Conservation (phyloP, 2,329 filamentous ascomycete genomes). For the Fusarium humuli region DNA sequence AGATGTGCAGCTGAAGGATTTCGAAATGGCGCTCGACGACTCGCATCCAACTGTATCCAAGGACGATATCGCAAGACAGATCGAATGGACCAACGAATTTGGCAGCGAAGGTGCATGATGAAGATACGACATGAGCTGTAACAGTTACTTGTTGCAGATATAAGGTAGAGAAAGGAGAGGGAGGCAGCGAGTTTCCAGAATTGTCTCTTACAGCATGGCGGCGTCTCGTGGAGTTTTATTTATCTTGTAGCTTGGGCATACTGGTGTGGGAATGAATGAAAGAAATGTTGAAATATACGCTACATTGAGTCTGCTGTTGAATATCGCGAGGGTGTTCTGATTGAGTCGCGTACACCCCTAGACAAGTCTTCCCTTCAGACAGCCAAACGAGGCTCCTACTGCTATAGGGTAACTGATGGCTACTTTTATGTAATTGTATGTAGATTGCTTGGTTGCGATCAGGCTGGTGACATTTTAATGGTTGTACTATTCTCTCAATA, state of each 20-base stretch:
- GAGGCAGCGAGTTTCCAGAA: conserved; percentile 38
- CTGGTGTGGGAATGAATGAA: conserved; percentile 28
- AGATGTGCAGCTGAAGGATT: conserved; percentile 88
- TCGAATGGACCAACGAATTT: conserved; percentile 96
- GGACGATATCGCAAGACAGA: conserved; percentile 84
- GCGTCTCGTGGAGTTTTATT: conserved; percentile 43
- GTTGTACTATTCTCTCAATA: not conserved
- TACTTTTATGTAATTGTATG: not conserved
- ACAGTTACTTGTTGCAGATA: conserved; percentile 16
- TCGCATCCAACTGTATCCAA: conserved; percentile 90
- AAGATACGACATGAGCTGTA: conserved; percentile 43
- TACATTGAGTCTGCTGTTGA: not conserved
- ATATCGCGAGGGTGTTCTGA: not conserved
- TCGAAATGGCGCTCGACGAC: conserved; percentile 89
- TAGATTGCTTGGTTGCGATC: not conserved
- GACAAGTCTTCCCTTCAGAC: not conserved
- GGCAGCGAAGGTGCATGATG: conserved; percentile 81
- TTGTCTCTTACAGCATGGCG: conserved; percentile 43
- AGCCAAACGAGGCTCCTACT: not conserved
- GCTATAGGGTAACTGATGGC: not conserved
- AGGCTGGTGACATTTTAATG: not conserved
- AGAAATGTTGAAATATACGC: not conserved
- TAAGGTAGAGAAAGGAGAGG: not conserved
- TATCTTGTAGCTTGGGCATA: conserved; percentile 37
- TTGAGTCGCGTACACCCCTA: not conserved